Base-by-base conservation (phyloP, 163 green algal species). In the Chlamydomonas reinhardtii region DNA sequence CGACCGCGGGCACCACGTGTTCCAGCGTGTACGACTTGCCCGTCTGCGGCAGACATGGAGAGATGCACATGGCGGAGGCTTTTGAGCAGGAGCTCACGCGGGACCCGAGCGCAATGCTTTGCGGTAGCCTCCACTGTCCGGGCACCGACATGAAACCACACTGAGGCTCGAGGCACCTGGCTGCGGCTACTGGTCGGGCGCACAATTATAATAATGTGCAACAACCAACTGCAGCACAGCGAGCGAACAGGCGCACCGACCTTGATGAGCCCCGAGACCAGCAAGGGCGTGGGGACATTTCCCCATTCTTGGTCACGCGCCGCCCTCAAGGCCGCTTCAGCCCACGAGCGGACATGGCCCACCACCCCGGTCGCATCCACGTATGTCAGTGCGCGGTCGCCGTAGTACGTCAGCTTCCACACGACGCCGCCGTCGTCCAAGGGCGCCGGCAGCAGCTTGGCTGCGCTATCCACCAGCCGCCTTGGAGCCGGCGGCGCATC, bases 401-500 rank as follows among this genome's bases (percentile, higher is more conserved):
- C 54, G 54, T 70, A 80, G 5, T n/a, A n/a, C n/a, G 48, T 52
- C 52, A 80, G 73, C 73, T 80, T 52, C 73, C 39, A 61, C 29
- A 69, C 35, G 39, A 48, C 8, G 39, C 39, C 39, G 39, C 8
- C 8, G 73, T 69, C 35, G n/a, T 52, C 27, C 14, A 24, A 52
- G 8, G 19, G 11, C 48, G 11, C 6, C 70, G 69, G 31, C 48
- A 15, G 73, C 73, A 80, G 20, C 54, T 52, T 69, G 52, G 73
- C 73, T 34, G 73, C 73, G 31, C n/a, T 54, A 17, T 80, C 73
- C 73, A 80, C 52, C n/a, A 80, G 73, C 73, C 52, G 73, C 73
- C 52, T 69, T 25, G 5, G 5, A 25, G 56, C 56, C 56, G 56
- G 4, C 8, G 39, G 39, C 8, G 39, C 39, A 48, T 8, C 39